A percentile compares a stretch with the other conserved stretches of the same genome.
phyloP scores from a whole-genome alignment of 1,284 basidiomycete species.

The Entoloma clypeatum region DNA sequence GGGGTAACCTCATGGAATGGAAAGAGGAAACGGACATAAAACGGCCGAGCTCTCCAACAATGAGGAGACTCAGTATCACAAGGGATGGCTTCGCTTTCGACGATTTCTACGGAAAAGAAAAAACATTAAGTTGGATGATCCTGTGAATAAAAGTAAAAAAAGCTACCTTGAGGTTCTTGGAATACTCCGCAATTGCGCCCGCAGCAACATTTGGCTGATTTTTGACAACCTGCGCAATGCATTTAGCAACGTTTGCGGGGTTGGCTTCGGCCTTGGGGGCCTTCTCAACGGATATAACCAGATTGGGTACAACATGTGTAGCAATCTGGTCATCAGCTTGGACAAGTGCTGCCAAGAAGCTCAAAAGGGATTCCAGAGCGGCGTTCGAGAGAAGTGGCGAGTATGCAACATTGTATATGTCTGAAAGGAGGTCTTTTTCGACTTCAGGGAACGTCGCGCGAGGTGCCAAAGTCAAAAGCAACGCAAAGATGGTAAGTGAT shows the following conservation, averaged over 20 bases:
- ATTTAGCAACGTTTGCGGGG: slow-evolving; percentile 73
- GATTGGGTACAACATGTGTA: slow-evolving; percentile 68
- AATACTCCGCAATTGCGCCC: slow-evolving; percentile 78
- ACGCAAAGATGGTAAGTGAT: slow-evolving; percentile 65
- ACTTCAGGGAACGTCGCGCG: slow-evolving; percentile 64
- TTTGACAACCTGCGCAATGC: slow-evolving; percentile 77
- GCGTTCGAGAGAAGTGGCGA: slow-evolving; percentile 74
- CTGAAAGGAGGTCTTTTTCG: slow-evolving; percentile 63
- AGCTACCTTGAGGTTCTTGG: slow-evolving; percentile 69
- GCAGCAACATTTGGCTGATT: slow-evolving; percentile 68
- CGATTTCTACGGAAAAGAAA: slow-evolving; percentile 38
- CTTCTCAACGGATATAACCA: slow-evolving; percentile 61
- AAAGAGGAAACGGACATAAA: slow-evolving; percentile 57
- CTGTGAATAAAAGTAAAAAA: neutral
- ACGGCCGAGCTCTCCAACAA: slow-evolving; percentile 87
- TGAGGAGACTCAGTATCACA: slow-evolving; percentile 79
- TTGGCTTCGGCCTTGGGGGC: slow-evolving; percentile 51
- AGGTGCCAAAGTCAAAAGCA: slow-evolving; percentile 70
- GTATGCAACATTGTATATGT: slow-evolving; percentile 69
- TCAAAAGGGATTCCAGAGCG: slow-evolving; percentile 75
- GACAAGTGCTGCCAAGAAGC: slow-evolving; percentile 81
- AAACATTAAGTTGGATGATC: slow-evolving; percentile 7
- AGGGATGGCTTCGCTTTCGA: slow-evolving; percentile 65
- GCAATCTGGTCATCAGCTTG: slow-evolving; percentile 78
- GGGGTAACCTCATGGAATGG: neutral